These are phyloP conservation scores for Raddia guianensis DNA, from an alignment of 176 grass and related monocot genomes.

Conservation along the genomic window DNA sequence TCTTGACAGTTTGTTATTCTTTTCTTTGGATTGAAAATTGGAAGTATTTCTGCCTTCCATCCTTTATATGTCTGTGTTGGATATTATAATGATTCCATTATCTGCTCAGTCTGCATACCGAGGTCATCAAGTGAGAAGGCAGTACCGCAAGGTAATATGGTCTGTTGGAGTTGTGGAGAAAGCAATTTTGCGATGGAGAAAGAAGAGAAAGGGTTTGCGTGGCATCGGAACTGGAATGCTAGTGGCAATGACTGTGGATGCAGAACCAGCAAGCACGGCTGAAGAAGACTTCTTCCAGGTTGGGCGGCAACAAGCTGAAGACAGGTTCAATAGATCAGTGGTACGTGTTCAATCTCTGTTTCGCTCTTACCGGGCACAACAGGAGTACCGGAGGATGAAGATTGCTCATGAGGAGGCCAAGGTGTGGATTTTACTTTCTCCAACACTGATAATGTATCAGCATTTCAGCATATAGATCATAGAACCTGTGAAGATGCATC, in stretches of 20 bases:
- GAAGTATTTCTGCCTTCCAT: constrained; percentile 9
- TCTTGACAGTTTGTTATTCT: constrained; percentile 14
- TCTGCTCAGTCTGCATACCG: constrained; percentile 78
- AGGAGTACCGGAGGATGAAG: constrained; percentile 96
- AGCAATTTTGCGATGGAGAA: constrained; percentile 92
- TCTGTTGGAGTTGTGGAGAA: constrained; percentile 94
- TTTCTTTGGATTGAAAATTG: constrained; percentile 17
- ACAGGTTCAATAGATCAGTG: constrained; percentile 78
- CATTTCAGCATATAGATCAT: background rate
- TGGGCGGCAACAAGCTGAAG: constrained; percentile 82
- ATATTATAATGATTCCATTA: constrained; percentile 31
- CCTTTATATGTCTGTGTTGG: constrained; percentile 5
- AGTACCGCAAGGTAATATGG: constrained; percentile 91
- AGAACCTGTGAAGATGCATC: constrained; percentile 13
- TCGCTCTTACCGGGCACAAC: constrained; percentile 88
- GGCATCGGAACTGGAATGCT: constrained; percentile 72
- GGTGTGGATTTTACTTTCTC: constrained; percentile 46
- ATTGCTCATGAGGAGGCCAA: constrained; percentile 71
- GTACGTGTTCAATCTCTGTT: constrained; percentile 86
- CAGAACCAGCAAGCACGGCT: constrained; percentile 56
- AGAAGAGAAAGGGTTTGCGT: constrained; percentile 86
- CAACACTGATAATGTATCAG: constrained; percentile 7
- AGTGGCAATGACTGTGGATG: constrained; percentile 62
- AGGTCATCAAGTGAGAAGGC: constrained; percentile 80
- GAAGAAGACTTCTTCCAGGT: constrained; percentile 89